Evolutionary conservation across 1,284 basidiomycete genomes (phyloP), one percentile per base, ranked within the genome.

Genomic region (Moniliella sp.): DNA sequence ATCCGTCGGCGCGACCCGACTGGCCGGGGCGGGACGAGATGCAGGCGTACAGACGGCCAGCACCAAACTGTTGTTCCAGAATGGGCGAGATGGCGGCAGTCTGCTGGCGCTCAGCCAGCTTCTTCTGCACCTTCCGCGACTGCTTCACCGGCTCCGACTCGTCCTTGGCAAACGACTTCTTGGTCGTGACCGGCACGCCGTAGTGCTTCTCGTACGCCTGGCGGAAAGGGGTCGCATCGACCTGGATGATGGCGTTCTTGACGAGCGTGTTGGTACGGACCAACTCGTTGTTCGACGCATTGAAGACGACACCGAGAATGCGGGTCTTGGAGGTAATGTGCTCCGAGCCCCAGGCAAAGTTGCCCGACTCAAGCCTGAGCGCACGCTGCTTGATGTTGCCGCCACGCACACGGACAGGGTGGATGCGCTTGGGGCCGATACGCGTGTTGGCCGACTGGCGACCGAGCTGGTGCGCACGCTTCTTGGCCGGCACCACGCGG

Each of bases 171-270:
- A 40, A 37, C 19, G 43, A 43, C 28, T 50, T 47, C 48, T 50
- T 54, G 33, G 43, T 53, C 33, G 53, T 57, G 33, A 58, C 53
- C 31, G 56, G 53, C 41, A 50, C 42, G 31, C 56, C 56, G 45
- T 58, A 58, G 53, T 55, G 48, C 56, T 58, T 58, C 51, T 58
- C 56, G 47, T 55, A 58, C 16, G 53, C 51, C 42, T 53, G 46
- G 27, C 56, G 56, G 56, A 58, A 58, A 14, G 56, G 56, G 13
- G 53, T 58, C 17, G 56, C 56, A 31, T 58, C 56, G 30, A 58
- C 48, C 47, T 58, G 56, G 35, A 58, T 56, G 32, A 58, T 47
- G 42, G 51, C 50, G 28, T 44, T 43, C 50, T 58, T 58, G 33
- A 58, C 56, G 15, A 58, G 46, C 10, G 56, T 58, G 56, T 58